These are phyloP conservation scores for Annona cherimola DNA, from an alignment of 164 flowering plant genomes.

Conservation along the genomic window DNA sequence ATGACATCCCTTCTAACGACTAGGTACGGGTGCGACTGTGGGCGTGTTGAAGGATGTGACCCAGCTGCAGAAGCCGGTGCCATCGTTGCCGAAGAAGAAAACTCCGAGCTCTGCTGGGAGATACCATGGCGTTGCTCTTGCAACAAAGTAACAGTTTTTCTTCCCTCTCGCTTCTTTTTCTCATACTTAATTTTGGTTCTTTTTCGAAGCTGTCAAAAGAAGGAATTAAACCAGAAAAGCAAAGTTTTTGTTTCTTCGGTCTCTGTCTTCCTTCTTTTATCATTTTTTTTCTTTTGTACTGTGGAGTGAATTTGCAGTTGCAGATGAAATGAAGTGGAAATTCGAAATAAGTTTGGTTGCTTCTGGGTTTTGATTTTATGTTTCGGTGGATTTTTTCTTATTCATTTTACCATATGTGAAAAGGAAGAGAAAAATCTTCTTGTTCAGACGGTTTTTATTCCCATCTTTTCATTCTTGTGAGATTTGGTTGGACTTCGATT, in stretches of 20 bases:
- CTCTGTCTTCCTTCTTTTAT: not conserved
- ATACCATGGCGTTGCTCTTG: slow-evolving; percentile 41
- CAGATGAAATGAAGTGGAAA: not conserved
- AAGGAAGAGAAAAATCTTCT: not conserved
- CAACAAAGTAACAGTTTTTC: slow-evolving; percentile 47
- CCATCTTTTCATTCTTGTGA: not conserved
- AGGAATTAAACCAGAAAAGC: not conserved
- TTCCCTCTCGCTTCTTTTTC: not conserved
- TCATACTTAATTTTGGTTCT: not conserved
- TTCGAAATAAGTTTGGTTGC: not conserved
- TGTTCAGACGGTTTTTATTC: not conserved
- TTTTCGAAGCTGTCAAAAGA: not conserved
- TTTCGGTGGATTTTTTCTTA: not conserved
- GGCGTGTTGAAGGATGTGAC: slow-evolving; percentile 25
- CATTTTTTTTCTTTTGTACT: too few relatives aligned
- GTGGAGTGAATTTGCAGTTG: not conserved
- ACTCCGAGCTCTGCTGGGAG: slow-evolving; percentile 36
- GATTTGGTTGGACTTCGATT: too few relatives aligned
- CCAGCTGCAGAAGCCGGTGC: slow-evolving; percentile 26
- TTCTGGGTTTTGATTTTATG: not conserved
- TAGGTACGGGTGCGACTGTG: slow-evolving; percentile 13
- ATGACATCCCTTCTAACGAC: too few relatives aligned
- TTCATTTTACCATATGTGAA: not conserved
- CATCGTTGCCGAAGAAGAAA: slow-evolving; percentile 44
- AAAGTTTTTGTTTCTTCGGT: not conserved